Percentiles rank a stretch among this genome's conserved stretches.
phyloP scores from a whole-genome alignment of 2,329 filamentous ascomycete species.

The Colletotrichum sp. region DNA sequence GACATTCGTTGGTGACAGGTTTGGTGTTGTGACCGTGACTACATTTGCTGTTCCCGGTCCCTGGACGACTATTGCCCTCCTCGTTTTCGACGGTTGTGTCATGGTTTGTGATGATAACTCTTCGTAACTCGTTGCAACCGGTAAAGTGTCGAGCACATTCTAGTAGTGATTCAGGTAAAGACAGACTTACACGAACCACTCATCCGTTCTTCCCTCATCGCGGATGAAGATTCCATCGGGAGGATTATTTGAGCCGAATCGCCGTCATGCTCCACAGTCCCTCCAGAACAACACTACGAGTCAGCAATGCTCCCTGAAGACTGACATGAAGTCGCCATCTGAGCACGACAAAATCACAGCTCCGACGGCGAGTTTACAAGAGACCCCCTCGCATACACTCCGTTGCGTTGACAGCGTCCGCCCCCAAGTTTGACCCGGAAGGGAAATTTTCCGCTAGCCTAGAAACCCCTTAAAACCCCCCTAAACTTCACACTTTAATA shows the following conservation, averaged over 20 bases:
- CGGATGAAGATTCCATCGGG: rapidly evolving
- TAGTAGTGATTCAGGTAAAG: background rate
- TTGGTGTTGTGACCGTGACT: background rate
- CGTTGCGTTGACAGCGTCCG: too few relatives aligned
- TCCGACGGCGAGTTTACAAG: background rate
- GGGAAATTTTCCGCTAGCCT: too few relatives aligned
- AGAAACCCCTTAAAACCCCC: too few relatives aligned
- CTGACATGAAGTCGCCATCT: background rate
- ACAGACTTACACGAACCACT: background rate
- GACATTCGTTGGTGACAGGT: conserved; percentile 4
- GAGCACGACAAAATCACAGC: background rate
- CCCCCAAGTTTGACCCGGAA: too few relatives aligned
- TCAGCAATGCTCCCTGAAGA: background rate
- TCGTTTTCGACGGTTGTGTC: background rate
- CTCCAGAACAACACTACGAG: background rate
- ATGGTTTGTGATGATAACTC: background rate
- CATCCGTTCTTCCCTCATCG: background rate
- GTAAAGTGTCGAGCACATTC: background rate
- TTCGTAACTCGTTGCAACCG: rapidly evolving
- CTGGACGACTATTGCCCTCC: background rate
- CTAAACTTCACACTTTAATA: too few relatives aligned
- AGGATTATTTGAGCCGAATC: rapidly evolving
- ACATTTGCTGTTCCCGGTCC: background rate
- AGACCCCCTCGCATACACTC: background rate
- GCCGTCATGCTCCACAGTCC: background rate